phyloP scores from a whole-genome alignment of 768 basidiomycete genomes.

The Filobasidium wieringae region DNA sequence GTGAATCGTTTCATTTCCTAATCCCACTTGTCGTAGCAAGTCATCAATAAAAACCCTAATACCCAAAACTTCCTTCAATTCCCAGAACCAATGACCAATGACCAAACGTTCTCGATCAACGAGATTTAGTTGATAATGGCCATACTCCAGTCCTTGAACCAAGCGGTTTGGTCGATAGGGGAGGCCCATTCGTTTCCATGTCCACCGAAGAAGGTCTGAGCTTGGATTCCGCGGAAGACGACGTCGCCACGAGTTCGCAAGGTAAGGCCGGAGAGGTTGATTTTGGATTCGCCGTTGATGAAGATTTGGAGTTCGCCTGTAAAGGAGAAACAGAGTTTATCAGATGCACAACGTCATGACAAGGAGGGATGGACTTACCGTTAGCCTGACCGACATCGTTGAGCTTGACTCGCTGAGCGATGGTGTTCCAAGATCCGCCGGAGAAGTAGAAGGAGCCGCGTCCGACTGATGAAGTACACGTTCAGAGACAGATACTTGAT shows the following conservation, averaged over 20 bases:
- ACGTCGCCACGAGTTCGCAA: constrained; percentile 46
- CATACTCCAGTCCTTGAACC: constrained; percentile 60
- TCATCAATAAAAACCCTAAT: no score
- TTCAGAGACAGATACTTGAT: background rate
- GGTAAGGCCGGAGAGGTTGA: constrained; percentile 50
- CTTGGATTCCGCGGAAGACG: constrained; percentile 52
- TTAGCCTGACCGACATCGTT: constrained; percentile 61
- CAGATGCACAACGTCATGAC: background rate
- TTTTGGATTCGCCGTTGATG: constrained; percentile 54
- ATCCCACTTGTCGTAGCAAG: no score
- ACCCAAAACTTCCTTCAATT: no score
- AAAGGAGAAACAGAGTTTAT: background rate
- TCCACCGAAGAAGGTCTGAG: constrained; percentile 63
- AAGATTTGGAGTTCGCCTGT: constrained; percentile 60
- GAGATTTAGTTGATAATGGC: constrained; percentile 46
- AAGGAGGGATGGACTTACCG: constrained; percentile 41
- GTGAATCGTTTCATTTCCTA: no score
- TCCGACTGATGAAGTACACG: constrained; percentile 41
- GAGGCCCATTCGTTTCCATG: constrained; percentile 47
- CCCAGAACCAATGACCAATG: no score
- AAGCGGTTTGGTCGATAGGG: constrained; percentile 52
- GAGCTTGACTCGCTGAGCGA: constrained; percentile 58
- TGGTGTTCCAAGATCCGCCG: constrained; percentile 56
- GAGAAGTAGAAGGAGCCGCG: constrained; percentile 57
- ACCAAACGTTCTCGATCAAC: background rate